Evolutionary conservation across 768 basidiomycete genomes (phyloP).

Genomic region (Vishniacozyma victoriae): DNA sequence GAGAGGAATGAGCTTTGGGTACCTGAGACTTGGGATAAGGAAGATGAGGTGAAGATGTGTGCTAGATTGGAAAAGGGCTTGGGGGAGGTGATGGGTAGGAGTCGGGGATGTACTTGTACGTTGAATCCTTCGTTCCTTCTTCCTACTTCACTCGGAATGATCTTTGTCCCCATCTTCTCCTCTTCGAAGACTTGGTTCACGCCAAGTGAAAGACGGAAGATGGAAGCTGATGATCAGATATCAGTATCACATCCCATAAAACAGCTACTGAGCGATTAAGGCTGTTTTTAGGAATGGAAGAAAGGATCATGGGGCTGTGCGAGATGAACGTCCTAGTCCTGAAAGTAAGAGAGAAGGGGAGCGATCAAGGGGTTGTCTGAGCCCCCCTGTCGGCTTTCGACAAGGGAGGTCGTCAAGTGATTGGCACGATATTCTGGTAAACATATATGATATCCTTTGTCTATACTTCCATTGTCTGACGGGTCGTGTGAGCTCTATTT

Average conservation of each 20-base stretch:
- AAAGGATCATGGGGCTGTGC: conserved; percentile 8
- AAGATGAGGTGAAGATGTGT: conserved; percentile 19
- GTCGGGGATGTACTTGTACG: conserved; percentile 18
- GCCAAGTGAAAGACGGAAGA: not conserved
- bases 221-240: conserved; percentile 9
- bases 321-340: conserved; percentile 35
- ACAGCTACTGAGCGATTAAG: conserved; percentile 19
- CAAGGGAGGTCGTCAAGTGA: no score
- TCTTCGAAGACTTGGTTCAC: not conserved
- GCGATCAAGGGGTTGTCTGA: no score
- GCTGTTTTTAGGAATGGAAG: conserved; percentile 13
- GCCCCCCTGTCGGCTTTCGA: no score
- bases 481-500: no score
- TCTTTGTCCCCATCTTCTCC: not conserved
- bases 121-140: not conserved
- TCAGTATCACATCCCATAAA: conserved; percentile 28
- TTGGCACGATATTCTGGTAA: no score
- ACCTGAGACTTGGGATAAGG: conserved; percentile 15
- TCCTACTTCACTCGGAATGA: not conserved
- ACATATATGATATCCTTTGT: no score
- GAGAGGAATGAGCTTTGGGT: conserved; percentile 17
- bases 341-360: conserved; percentile 14
- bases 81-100: conserved; percentile 10
- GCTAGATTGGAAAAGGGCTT: conserved; percentile 14
- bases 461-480: no score